phyloP scores from a whole-genome alignment of 192 early-diverging fungal species.

The Coemansia sp. region DNA sequence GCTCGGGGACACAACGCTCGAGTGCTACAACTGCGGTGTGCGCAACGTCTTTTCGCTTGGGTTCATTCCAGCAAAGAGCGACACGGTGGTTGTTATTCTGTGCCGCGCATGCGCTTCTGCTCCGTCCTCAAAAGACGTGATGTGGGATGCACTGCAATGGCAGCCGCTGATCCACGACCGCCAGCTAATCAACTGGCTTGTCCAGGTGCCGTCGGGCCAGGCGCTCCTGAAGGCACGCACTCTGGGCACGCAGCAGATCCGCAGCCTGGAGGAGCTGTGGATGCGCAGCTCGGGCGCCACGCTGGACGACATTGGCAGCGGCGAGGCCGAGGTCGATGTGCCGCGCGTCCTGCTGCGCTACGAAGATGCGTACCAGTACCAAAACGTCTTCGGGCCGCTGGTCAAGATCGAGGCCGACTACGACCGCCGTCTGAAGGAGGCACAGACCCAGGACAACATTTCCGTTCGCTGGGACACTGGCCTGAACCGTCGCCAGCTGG shows the following conservation, averaged over 20 bases:
- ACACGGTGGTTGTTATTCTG: slow-evolving; percentile 95
- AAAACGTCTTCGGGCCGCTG: slow-evolving; percentile 91
- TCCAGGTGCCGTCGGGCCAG: slow-evolving; percentile 82
- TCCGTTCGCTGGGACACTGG: slow-evolving; percentile 97
- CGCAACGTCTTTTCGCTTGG: slow-evolving; percentile 95
- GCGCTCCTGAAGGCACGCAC: slow-evolving; percentile 83
- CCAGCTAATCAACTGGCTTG: slow-evolving; percentile 92
- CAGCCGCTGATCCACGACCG: slow-evolving; percentile 94
- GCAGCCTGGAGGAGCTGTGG: slow-evolving; percentile 89
- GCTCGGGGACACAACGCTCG: slow-evolving; percentile 90
- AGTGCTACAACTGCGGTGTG: slow-evolving; percentile 97
- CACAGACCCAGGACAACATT: slow-evolving; percentile 95
- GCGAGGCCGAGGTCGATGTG: slow-evolving; percentile 71
- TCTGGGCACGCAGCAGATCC: slow-evolving; percentile 81
- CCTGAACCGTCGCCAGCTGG: slow-evolving; percentile 86
- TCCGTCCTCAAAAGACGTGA: slow-evolving; percentile 86
- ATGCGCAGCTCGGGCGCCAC: slow-evolving; percentile 70
- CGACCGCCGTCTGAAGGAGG: slow-evolving; percentile 81
- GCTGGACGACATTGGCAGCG: slow-evolving; percentile 74
- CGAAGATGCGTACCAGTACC: slow-evolving; percentile 97
- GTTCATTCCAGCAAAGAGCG: slow-evolving; percentile 97
- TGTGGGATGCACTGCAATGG: slow-evolving; percentile 97
- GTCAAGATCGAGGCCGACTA: slow-evolving; percentile 96
- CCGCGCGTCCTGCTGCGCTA: slow-evolving; percentile 82
- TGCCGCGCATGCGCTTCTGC: slow-evolving; percentile 94